Evolutionary conservation across 352 stramenopile genomes (phyloP).

Genomic region (Detonula confervacea): DNA sequence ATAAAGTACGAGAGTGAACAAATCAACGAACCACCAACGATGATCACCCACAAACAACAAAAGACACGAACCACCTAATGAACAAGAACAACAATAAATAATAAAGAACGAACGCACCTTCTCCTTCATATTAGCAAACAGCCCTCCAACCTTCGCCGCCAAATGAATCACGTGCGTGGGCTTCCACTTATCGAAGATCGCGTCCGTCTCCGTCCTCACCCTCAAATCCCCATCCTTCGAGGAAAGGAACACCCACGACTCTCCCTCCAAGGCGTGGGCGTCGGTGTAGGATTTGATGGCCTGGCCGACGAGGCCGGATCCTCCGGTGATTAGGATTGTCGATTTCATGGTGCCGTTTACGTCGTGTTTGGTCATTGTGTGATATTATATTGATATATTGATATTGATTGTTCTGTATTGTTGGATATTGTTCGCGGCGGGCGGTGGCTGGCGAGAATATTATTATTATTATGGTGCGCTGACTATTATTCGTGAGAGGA

Average conservation of each 20-base stretch:
- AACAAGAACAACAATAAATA: background rate
- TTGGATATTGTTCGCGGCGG: no score
- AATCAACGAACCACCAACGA: no score
- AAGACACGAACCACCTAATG: background rate
- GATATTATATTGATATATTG: no score
- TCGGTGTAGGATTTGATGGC: slow-evolving; percentile 80
- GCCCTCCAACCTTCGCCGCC: slow-evolving; percentile 91
- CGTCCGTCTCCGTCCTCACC: slow-evolving; percentile 85
- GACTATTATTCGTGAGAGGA: no score
- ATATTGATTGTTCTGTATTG: no score
- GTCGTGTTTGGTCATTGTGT: slow-evolving; percentile 43
- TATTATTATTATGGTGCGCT: no score
- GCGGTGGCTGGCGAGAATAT: no score
- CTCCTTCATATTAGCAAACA: slow-evolving; percentile 88
- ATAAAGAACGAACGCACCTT: slow-evolving; percentile 64
- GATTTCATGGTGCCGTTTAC: slow-evolving; percentile 15
- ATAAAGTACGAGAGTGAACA: no score
- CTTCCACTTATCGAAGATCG: slow-evolving; percentile 92
- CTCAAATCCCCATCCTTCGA: slow-evolving; percentile 94
- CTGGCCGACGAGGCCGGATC: slow-evolving; percentile 92
- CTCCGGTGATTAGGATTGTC: slow-evolving; percentile 94
- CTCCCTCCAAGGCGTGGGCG: slow-evolving; percentile 50
- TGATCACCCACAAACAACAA: background rate
- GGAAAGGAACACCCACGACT: slow-evolving; percentile 93
- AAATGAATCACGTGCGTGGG: slow-evolving; percentile 98